Evolutionary conservation across 2,329 filamentous ascomycete genomes (phyloP).

Genomic region (Lecanicillium sp.): DNA sequence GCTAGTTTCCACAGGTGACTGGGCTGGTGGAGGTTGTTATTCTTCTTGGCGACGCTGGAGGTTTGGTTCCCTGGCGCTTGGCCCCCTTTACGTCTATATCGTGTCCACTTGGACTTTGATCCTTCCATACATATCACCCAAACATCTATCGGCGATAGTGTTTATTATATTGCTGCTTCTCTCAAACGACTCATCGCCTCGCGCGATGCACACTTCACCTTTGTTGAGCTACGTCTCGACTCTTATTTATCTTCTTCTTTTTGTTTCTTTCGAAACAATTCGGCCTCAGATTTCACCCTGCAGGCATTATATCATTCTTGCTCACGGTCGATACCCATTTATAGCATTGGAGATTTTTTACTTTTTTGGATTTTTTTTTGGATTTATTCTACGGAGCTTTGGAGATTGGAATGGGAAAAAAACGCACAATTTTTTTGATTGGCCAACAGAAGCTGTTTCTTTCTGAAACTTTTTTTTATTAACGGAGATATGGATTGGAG

Average conservation of each 20-base stretch:
- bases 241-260: neutral
- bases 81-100: conserved; percentile 2
- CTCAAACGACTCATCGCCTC: too few relatives aligned
- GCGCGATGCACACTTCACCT: too few relatives aligned
- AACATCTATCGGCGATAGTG: conserved; percentile 28
- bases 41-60: conserved; percentile 4
- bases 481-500: conserved; percentile 6
- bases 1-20: neutral
- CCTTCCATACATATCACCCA: conserved; percentile 21
- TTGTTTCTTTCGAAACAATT: conserved; percentile 8
- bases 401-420: conserved; percentile 6
- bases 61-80: conserved; percentile 1
- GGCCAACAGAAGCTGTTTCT: conserved; percentile 13
- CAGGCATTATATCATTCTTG: conserved; percentile 21
- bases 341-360: conserved; percentile 9
- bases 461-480: neutral
- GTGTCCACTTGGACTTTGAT: neutral
- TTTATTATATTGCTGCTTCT: conserved; percentile 24
- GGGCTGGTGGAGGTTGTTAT: conserved; percentile 5
- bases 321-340: conserved; percentile 26
- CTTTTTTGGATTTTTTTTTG: conserved; percentile 5
- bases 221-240: too few relatives aligned
- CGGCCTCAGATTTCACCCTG: conserved; percentile 6
- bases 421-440: conserved; percentile 1
- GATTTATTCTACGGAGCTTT: conserved; percentile 8